Conservation (phyloP, 2,329 filamentous ascomycete species). For the Anisogramma anomala region DNA sequence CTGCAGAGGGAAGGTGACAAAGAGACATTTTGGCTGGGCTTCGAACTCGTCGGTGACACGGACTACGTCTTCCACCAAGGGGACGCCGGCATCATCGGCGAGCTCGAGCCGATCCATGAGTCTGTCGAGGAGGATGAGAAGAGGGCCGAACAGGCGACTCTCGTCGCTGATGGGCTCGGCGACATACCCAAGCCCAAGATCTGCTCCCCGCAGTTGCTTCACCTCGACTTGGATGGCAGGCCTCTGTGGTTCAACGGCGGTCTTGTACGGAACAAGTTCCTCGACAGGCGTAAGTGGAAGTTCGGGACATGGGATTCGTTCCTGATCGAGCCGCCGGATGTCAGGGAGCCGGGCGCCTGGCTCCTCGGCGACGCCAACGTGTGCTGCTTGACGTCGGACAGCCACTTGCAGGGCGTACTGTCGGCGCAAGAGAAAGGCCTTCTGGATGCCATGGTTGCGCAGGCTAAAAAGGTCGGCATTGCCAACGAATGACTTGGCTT, state of each 20-base stretch:
- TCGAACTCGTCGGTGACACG: conserved; percentile 31
- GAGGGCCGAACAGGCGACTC: not conserved
- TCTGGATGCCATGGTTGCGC: conserved; percentile 22
- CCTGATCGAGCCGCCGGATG: conserved; percentile 21
- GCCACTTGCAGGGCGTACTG: conserved; percentile 18
- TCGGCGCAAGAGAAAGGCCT: conserved; percentile 18
- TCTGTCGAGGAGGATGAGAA: not conserved
- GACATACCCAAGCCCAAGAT: conserved; percentile 23
- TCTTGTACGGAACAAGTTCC: conserved; percentile 31
- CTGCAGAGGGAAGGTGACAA: too few species aligned
- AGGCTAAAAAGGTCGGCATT: conserved; percentile 14
- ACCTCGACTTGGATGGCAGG: conserved; percentile 28
- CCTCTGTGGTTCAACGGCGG: conserved; percentile 38
- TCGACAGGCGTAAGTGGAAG: conserved; percentile 23
- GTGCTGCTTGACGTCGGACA: conserved; percentile 23
- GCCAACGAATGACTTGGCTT: conserved; percentile 1
- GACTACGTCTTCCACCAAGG: conserved; percentile 33
- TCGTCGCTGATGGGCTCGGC: not conserved
- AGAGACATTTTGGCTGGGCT: conserved; percentile 39
- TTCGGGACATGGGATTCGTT: conserved; percentile 27
- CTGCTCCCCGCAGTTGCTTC: conserved; percentile 33
- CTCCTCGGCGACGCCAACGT: conserved; percentile 24
- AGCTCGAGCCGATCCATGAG: not conserved
- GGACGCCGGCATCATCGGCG: conserved; percentile 25
- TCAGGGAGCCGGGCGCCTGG: conserved; percentile 22